Evolutionary conservation across 768 basidiomycete species (phyloP), one percentile per base, ranked within the genome.

Genomic region (Pleurotus giganteus): DNA sequence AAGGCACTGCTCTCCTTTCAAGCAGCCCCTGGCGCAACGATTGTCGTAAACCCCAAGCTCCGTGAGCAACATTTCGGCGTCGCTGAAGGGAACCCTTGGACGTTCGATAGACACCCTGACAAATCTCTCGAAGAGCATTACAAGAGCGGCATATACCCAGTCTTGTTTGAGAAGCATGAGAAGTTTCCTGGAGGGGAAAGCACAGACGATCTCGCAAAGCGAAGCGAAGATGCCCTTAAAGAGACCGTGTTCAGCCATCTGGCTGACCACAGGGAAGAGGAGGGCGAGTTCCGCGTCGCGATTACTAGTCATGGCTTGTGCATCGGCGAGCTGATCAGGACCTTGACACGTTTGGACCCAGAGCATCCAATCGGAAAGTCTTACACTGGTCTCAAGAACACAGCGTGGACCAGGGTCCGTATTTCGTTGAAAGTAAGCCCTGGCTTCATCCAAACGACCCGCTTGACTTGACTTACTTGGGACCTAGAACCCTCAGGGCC

Each of bases 231-330:
- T 45, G 82, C 76, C 0, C 66, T 90, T 8, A 64, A 65, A 28
- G 75, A 83, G 27, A 74, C 81, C 45, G 73, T 91, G 2, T 63
- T 90, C 57, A 80, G 82, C 1, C 80, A 88, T 61, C 64, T 91
- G 31, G 51, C 64, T 59, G 61, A 66, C 17, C 70, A 70, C 19
- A 69, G 70, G 37, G 65, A 69, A 17, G 72, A 66, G 26, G 64
- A 56, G 50, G 62, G 66, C 32, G 78, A 74, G 15, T 63, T 76
- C 5, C 86, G 89, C 58, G 65, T 91, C 31, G 88, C 82, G 1
- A 59, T 91, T 29, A 84, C 88, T 46, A 88, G 89, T 62, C 90
- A 91, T 66, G 88, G 90, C 1, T 60, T 89, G 53, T 89, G 82
- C 61, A 88, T 91, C 39, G 74, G 75, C 43, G 83, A 85, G 65